Evolutionary conservation across 2,329 filamentous ascomycete genomes (phyloP).

Genomic region (Colletotrichum sp.): DNA sequence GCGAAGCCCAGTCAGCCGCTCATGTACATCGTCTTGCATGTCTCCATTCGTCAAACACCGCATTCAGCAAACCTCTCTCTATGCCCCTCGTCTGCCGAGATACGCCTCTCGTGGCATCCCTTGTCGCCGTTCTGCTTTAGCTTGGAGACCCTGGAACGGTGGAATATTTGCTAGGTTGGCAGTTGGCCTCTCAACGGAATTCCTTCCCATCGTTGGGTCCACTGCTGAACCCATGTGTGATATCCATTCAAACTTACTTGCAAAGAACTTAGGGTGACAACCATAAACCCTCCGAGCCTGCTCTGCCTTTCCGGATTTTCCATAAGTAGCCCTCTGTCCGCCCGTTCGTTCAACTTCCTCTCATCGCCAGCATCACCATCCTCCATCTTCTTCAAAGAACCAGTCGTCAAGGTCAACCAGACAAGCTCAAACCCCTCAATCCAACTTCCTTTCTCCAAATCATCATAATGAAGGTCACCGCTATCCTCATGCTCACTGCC

Average conservation of each 20-base stretch:
- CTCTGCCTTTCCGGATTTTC: not conserved
- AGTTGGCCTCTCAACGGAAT: not conserved
- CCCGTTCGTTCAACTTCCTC: not conserved
- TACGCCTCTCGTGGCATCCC: not conserved
- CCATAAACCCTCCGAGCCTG: not conserved
- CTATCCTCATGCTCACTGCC: slow-evolving; percentile 28
- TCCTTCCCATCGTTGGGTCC: not conserved
- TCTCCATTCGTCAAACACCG: not conserved
- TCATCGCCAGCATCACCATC: not conserved
- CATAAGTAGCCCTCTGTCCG: slow-evolving; percentile 2
- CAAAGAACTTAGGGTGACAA: not conserved
- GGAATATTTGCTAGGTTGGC: not conserved
- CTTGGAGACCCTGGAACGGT: not conserved
- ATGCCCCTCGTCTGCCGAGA: not conserved
- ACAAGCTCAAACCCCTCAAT: not conserved
- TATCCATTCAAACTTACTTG: not conserved
- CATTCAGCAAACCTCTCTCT: not conserved
- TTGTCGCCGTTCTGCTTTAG: not conserved
- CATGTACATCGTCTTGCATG: not conserved
- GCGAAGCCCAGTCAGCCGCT: not conserved
- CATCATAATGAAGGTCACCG: slow-evolving; percentile 32
- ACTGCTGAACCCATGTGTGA: not conserved
- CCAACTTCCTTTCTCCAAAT: not conserved
- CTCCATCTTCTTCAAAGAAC: not conserved
- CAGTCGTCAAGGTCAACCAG: not conserved